These are phyloP conservation scores for Alopecurus myosuroides DNA, from an alignment of 176 grass and related monocot genomes.

Conservation along the genomic window DNA sequence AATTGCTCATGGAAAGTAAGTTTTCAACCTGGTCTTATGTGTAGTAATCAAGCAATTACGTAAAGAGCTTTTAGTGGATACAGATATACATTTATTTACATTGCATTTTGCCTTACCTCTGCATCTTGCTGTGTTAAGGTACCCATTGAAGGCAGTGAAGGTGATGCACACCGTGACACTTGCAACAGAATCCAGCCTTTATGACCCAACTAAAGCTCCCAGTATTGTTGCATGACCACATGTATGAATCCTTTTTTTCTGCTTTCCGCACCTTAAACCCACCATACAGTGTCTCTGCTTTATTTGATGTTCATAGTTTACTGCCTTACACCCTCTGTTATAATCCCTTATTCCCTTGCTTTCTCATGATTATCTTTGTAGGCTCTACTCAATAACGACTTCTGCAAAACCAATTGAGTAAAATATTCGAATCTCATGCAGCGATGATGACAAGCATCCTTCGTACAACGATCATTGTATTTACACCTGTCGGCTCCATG, in stretches of 20 bases:
- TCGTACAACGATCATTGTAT: constrained; percentile 77
- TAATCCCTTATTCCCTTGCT: background rate
- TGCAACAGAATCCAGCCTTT: constrained; percentile 87
- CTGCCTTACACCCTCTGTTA: background rate
- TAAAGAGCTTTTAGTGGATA: too few relatives aligned
- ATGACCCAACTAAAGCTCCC: constrained; percentile 31
- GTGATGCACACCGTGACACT: constrained; percentile 93
- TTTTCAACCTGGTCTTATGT: constrained; percentile 1
- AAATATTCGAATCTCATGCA: constrained; percentile 92
- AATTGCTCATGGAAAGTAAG: constrained; percentile 98
- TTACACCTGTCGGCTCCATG: constrained; percentile 96
- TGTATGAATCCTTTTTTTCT: constrained; percentile 28
- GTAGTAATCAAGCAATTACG: too few relatives aligned
- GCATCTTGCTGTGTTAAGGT: constrained; percentile 45
- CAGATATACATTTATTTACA: background rate
- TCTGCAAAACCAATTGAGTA: constrained; percentile 67
- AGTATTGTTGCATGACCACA: constrained; percentile 41
- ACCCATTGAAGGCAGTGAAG: constrained; percentile 93
- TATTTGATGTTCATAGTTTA: constrained; percentile 19
- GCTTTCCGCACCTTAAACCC: constrained; percentile 6
- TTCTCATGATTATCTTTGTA: constrained; percentile 37
- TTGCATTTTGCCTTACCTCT: constrained; percentile 14
- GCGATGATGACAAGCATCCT: constrained; percentile 89
- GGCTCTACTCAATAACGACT: constrained; percentile 41
- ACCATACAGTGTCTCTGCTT: background rate